Conservation (phyloP, 768 basidiomycete species). For the Candolleomyces efflorescens region DNA sequence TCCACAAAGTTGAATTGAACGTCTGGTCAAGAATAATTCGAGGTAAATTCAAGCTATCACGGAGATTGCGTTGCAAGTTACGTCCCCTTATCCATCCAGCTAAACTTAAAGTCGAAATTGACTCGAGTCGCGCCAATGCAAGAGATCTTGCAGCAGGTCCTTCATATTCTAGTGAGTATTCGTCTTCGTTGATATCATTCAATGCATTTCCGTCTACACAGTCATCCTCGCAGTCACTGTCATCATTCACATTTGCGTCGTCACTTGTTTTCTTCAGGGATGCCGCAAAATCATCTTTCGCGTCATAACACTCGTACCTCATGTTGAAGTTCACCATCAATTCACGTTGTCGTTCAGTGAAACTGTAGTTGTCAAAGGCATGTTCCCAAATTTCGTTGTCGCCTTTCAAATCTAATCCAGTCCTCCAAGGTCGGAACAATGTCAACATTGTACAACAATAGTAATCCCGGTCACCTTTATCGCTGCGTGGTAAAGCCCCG, state of each 20-base stretch:
- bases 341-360: constrained; percentile 7
- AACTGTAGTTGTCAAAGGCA: constrained; percentile 11
- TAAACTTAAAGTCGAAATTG: too few relatives aligned
- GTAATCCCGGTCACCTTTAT: constrained; percentile 27
- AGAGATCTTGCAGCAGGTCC: too few relatives aligned
- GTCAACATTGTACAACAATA: constrained; percentile 30
- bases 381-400: constrained; percentile 17
- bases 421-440: constrained; percentile 30
- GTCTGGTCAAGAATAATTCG: too few relatives aligned
- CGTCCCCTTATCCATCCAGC: too few relatives aligned
- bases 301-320: constrained; percentile 23
- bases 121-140: too few relatives aligned
- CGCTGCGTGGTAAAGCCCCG: constrained; percentile 20
- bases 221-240: constrained; percentile 1
- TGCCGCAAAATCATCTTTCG: constrained; percentile 20
- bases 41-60: too few relatives aligned
- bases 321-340: constrained; percentile 23
- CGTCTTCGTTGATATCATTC: too few relatives aligned
- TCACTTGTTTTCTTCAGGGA: too few relatives aligned
- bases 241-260: not conserved
- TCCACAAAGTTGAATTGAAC: too few relatives aligned
- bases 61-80: too few relatives aligned
- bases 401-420: constrained; percentile 21
- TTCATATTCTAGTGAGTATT: too few relatives aligned
- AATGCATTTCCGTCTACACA: not conserved